Conservation (phyloP, 805 yeast species). For the Wickerhamiella cacticola region DNA sequence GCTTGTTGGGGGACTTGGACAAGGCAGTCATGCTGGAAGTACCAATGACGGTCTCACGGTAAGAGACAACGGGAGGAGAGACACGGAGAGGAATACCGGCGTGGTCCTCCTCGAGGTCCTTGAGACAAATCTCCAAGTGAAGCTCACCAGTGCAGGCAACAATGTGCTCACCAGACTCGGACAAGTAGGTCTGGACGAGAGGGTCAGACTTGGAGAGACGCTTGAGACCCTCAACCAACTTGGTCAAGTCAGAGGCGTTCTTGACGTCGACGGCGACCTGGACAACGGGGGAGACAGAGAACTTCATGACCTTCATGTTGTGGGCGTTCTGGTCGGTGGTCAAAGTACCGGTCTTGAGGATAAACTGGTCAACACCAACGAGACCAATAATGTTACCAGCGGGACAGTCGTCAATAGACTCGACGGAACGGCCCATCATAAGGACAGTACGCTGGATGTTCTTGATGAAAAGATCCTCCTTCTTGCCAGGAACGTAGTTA, state of each 20-base stretch:
- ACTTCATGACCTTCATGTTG: constrained; percentile 99
- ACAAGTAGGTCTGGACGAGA: constrained; percentile 80
- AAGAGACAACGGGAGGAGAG: constrained; percentile 95
- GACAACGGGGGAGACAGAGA: constrained; percentile 99
- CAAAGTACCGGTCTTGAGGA: constrained; percentile 97
- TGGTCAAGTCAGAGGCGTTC: constrained; percentile 98
- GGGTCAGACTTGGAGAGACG: constrained; percentile 99
- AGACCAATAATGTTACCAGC: constrained; percentile 99
- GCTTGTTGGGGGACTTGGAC: constrained; percentile 99
- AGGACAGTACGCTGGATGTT: constrained; percentile 97
- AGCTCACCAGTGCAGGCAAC: constrained; percentile 99
- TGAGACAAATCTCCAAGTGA: constrained; percentile 95
- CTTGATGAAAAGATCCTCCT: constrained; percentile 94
- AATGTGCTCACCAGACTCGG: constrained; percentile 97
- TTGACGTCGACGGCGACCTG: constrained; percentile 99
- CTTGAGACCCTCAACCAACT: constrained; percentile 99
- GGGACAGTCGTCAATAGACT: constrained; percentile 98
- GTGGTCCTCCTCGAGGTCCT: constrained; percentile 95
- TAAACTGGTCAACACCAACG: constrained; percentile 99
- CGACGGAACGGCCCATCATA: constrained; percentile 99
- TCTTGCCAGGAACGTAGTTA: constrained; percentile 97
- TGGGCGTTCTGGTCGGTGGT: constrained; percentile 94
- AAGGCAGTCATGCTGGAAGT: constrained; percentile 93
- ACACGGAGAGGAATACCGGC: constrained; percentile 98
- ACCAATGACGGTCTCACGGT: constrained; percentile 95